Base-by-base conservation (phyloP, 106 monocot genomes). In the Apostasia ramifera region DNA sequence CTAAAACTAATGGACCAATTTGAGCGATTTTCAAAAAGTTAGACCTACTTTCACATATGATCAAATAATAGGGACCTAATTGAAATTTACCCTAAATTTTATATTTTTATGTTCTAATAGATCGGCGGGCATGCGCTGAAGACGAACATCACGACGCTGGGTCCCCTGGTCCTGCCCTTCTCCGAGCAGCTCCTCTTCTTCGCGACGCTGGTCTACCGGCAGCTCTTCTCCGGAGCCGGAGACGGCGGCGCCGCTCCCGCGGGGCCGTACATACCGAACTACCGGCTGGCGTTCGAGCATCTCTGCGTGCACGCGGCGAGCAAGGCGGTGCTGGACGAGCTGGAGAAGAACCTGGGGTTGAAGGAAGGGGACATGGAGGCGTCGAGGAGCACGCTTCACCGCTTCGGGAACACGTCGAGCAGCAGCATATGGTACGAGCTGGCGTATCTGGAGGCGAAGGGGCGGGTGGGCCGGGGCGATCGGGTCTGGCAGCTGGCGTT, bases 271-370 rank as follows among this genome's bases (percentile, higher is more conserved):
- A 86, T 91, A 48, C 88, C 95, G 0, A 84, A 95, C 71, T 95
- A 86, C 82, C 86, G 88, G 72, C 81, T 85, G 40, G 95, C 95
- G 6, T 95, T 95, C 83, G 88, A 95, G 76, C 95, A 95, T 76
- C 89, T 91, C 74, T 95, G 95, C 84, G 78, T 91, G 60, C 95
- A 95, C 74, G 88, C 90, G 0, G 88, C 88, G 3, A 88, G 95
- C 77, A 90, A 83, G 69, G 63, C 68, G 0, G 91, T 95, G 69
- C 88, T 95, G 5, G 88, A 91, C 72, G 87, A 88, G 77, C 84
- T 95, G 43, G 81, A 91, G 78, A 63, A 62, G 49, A 95, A 86
- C 71, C 82, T 91, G 15, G 79, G 75, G 57, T 80, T 91, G 2
- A 75, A 73, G 59, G 80, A 70, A 7, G 54, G 46, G 5, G 74